These are phyloP conservation scores for Pichia sp. DNA, from an alignment of 1,139 yeast species.

Conservation along the genomic window DNA sequence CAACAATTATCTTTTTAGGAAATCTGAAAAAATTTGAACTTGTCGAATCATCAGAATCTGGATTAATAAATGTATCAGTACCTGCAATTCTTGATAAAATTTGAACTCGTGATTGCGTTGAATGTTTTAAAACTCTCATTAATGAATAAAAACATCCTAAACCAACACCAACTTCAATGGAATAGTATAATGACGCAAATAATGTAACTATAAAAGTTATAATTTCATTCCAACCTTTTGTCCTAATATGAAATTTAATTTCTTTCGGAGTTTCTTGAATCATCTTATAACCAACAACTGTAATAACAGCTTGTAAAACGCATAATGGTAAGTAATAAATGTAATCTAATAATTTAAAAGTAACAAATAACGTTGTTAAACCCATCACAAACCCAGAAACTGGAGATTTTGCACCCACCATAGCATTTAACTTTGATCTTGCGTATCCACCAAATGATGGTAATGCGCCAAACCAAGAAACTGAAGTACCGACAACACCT, in stretches of 20 bases:
- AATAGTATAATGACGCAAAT: slow-evolving; percentile 65
- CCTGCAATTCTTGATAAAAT: slow-evolving; percentile 80
- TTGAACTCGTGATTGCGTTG: slow-evolving; percentile 84
- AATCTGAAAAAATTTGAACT: slow-evolving; percentile 6
- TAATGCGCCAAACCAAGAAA: slow-evolving; percentile 67
- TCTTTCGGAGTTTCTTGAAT: slow-evolving; percentile 87
- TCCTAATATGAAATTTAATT: slow-evolving; percentile 61
- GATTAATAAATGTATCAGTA: slow-evolving; percentile 68
- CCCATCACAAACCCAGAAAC: slow-evolving; percentile 82
- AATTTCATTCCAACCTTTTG: slow-evolving; percentile 73
- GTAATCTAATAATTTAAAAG: slow-evolving; percentile 52
- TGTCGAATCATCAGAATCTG: slow-evolving; percentile 43
- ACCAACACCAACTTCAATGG: slow-evolving; percentile 85
- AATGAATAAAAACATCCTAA: slow-evolving; percentile 79
- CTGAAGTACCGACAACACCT: slow-evolving; percentile 66
- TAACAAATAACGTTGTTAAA: slow-evolving; percentile 57
- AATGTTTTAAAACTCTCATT: slow-evolving; percentile 73
- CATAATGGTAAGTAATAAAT: slow-evolving; percentile 76
- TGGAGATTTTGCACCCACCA: slow-evolving; percentile 82
- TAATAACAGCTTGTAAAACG: slow-evolving; percentile 73
- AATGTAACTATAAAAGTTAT: slow-evolving; percentile 69
- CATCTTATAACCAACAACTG: slow-evolving; percentile 70
- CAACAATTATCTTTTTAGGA: slow-evolving; percentile 18
- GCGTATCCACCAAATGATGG: slow-evolving; percentile 98
- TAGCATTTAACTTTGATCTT: slow-evolving; percentile 79